A percentile compares a stretch with the other conserved stretches of the same genome.
Conservation (phyloP, 2,329 filamentous ascomycete genomes). For the Calonectria montana region DNA sequence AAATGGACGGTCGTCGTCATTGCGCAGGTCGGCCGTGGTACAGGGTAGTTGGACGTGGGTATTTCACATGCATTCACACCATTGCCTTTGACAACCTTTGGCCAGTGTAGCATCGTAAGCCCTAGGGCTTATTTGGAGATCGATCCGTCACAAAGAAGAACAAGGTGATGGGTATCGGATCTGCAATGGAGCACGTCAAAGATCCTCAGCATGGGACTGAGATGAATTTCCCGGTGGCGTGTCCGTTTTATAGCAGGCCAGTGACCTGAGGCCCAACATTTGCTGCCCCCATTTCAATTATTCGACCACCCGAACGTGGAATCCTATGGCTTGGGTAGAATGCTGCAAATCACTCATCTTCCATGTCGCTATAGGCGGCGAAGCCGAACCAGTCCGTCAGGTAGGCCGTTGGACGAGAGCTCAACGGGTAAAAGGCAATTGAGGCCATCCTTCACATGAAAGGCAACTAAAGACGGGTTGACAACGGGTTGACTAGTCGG, state of each 20-base stretch:
- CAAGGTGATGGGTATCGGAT: conserved; percentile 1
- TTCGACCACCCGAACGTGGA: background rate
- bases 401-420: background rate
- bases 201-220: background rate
- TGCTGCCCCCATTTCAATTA: background rate
- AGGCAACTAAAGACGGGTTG: background rate
- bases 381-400: background rate
- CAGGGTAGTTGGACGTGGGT: conserved; percentile 16
- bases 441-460: conserved; percentile 8
- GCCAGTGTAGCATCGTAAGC: background rate
- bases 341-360: background rate
- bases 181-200: background rate
- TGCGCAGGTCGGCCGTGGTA: conserved; percentile 30
- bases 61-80: conserved; percentile 21
- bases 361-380: background rate
- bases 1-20: conserved; percentile 34
- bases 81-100: background rate
- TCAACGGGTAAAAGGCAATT: conserved; percentile 6
- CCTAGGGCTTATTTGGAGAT: conserved; percentile 17
- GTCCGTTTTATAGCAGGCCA: background rate
- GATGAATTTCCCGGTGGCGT: background rate
- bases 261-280: background rate
- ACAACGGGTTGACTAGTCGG: background rate
- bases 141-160: background rate
- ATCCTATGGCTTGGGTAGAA: background rate